These are phyloP conservation scores for Colletotrichum sp. DNA, from an alignment of 2,329 filamentous ascomycete species.

Conservation along the genomic window DNA sequence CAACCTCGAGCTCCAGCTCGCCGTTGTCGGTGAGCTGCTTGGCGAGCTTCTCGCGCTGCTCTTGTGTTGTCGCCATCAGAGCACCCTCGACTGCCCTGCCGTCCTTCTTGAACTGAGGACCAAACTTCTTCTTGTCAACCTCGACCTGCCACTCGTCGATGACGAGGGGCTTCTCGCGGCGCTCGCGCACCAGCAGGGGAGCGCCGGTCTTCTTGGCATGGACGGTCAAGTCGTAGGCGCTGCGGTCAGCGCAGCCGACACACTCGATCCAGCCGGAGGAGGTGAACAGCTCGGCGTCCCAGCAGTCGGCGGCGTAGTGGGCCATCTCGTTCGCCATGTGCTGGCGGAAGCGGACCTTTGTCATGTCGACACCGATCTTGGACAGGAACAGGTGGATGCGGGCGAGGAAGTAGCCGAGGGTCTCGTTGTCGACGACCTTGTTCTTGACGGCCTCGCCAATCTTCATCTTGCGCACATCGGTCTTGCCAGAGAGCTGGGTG, in stretches of 20 bases:
- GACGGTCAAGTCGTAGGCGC: slow-evolving; percentile 91
- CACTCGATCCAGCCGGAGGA: slow-evolving; percentile 98
- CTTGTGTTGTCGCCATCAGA: slow-evolving; percentile 77
- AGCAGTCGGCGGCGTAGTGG: slow-evolving; percentile 96
- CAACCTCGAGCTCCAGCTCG: slow-evolving; percentile 79
- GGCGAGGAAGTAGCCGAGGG: slow-evolving; percentile 94
- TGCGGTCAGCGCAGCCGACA: slow-evolving; percentile 94
- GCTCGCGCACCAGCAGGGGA: slow-evolving; percentile 84
- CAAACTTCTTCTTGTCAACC: slow-evolving; percentile 94
- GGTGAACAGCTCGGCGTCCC: slow-evolving; percentile 93
- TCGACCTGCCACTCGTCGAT: slow-evolving; percentile 90
- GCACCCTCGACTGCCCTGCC: slow-evolving; percentile 84
- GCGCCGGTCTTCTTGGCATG: slow-evolving; percentile 93
- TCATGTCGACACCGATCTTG: slow-evolving; percentile 85
- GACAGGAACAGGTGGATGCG: slow-evolving; percentile 90
- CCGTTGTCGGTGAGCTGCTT: slow-evolving; percentile 75
- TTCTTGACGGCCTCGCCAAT: slow-evolving; percentile 87
- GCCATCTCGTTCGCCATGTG: slow-evolving; percentile 85
- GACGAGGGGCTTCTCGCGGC: slow-evolving; percentile 75
- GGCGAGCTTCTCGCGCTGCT: slow-evolving; percentile 79
- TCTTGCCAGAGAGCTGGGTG: slow-evolving; percentile 87
- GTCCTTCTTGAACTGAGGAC: slow-evolving; percentile 94
- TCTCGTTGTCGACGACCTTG: slow-evolving; percentile 93
- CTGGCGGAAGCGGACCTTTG: slow-evolving; percentile 93
- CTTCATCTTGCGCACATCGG: slow-evolving; percentile 71